Evolutionary conservation across 352 stramenopile species (phyloP).

Genomic region (Pythium apleroticum): DNA sequence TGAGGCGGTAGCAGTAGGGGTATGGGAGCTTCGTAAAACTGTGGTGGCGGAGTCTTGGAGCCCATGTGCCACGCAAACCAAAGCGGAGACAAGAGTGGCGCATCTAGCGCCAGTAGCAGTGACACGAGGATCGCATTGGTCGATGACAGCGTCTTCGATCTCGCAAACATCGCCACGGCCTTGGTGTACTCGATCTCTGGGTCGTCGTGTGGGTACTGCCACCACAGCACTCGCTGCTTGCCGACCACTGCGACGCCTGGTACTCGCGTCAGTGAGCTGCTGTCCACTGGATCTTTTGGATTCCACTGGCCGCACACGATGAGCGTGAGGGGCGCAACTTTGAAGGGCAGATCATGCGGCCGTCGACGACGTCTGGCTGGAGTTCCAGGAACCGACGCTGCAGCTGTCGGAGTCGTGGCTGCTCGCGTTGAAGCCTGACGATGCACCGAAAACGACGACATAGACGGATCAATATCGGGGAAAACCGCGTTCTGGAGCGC

Average conservation of each 20-base stretch:
- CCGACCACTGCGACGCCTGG: slow-evolving; percentile 47
- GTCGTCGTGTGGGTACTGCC: slow-evolving; percentile 45
- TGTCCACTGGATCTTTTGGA: slow-evolving; percentile 10
- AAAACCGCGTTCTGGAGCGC: slow-evolving; percentile 59
- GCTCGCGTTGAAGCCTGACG: slow-evolving; percentile 5
- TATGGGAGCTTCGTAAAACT: slow-evolving; percentile 19
- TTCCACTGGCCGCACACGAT: slow-evolving; percentile 57
- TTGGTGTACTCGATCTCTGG: slow-evolving; percentile 42
- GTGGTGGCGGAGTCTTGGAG: slow-evolving; percentile 44
- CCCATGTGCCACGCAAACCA: slow-evolving; percentile 72
- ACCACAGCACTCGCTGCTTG: slow-evolving; percentile 46
- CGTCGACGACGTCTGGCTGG: slow-evolving; percentile 14
- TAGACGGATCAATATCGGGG: slow-evolving; percentile 21
- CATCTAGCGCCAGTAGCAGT: slow-evolving; percentile 62
- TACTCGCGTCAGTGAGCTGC: slow-evolving; percentile 36
- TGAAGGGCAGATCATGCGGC: slow-evolving; percentile 4
- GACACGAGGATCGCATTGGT: slow-evolving; percentile 63
- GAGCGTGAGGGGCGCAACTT: slow-evolving; percentile 50
- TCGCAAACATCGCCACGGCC: slow-evolving; percentile 50
- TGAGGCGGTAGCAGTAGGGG: slow-evolving; percentile 10
- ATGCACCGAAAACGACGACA: slow-evolving; percentile 7
- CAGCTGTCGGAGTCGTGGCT: not conserved
- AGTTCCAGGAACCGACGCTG: slow-evolving; percentile 1
- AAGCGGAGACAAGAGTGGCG: slow-evolving; percentile 47
- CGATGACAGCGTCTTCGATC: slow-evolving; percentile 49